Conservation (phyloP, 1,284 basidiomycete genomes). For the Leccinum insolens region DNA sequence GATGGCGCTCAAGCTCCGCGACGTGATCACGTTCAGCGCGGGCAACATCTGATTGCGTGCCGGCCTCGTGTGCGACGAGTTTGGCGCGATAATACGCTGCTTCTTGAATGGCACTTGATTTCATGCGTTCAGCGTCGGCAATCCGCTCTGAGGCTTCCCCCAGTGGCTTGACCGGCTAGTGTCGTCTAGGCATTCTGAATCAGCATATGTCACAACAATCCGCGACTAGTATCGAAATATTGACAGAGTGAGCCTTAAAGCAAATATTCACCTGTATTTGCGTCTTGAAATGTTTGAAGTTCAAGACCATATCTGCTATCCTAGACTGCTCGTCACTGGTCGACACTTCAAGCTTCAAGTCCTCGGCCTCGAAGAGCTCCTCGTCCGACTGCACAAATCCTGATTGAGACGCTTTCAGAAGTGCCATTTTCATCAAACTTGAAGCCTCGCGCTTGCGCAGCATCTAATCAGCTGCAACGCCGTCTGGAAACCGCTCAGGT, state of each 20-base stretch:
- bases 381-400: slow-evolving; percentile 79
- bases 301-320: slow-evolving; percentile 75
- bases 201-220: slow-evolving; percentile 15
- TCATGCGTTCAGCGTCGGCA: slow-evolving; percentile 80
- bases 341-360: slow-evolving; percentile 41
- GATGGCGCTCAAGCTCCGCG: slow-evolving; percentile 78
- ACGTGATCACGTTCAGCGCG: slow-evolving; percentile 84
- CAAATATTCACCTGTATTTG: slow-evolving; percentile 74
- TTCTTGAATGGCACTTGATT: slow-evolving; percentile 86
- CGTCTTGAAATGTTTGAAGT: slow-evolving; percentile 89
- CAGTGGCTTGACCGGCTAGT: slow-evolving; percentile 71
- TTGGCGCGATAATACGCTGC: slow-evolving; percentile 97
- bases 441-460: slow-evolving; percentile 82
- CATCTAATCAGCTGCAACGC: slow-evolving; percentile 65
- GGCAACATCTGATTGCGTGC: slow-evolving; percentile 64
- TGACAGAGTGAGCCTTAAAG: slow-evolving; percentile 7
- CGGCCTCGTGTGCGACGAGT: slow-evolving; percentile 81
- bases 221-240: slow-evolving; percentile 1
- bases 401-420: slow-evolving; percentile 76
- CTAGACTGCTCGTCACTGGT: slow-evolving; percentile 43
- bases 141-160: slow-evolving; percentile 75
- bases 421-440: slow-evolving; percentile 72
- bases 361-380: slow-evolving; percentile 38
- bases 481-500: slow-evolving; percentile 69
- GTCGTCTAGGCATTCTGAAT: slow-evolving; percentile 50